Conservation (phyloP, 2,329 filamentous ascomycete species). For the Cladosporium austrohemisphaericum region DNA sequence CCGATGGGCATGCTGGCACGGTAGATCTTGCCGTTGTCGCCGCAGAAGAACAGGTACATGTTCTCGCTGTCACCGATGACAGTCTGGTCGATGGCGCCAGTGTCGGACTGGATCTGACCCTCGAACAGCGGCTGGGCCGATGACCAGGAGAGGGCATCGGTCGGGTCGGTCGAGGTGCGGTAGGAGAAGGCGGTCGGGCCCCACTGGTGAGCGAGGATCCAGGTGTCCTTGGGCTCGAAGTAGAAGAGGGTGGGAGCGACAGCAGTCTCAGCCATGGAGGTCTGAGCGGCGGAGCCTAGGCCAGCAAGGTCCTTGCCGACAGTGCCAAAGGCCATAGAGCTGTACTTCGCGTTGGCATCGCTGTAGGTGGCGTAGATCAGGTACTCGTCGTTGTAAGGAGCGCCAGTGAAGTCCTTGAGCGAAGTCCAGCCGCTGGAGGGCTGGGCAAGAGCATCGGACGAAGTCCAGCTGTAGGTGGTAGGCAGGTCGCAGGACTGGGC, state of each 20-base stretch:
- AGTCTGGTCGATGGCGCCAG: slow-evolving; percentile 60
- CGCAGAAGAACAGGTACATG: slow-evolving; percentile 67
- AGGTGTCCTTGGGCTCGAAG: slow-evolving; percentile 58
- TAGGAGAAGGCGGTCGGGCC: slow-evolving; percentile 58
- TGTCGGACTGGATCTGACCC: slow-evolving; percentile 51
- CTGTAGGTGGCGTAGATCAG: slow-evolving; percentile 58
- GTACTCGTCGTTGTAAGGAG: slow-evolving; percentile 54
- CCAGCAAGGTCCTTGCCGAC: slow-evolving; percentile 54
- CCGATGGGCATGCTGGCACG: slow-evolving; percentile 59
- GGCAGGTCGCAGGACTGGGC: slow-evolving; percentile 47
- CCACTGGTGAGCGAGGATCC: slow-evolving; percentile 67
- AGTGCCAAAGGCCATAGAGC: slow-evolving; percentile 57
- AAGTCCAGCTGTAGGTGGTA: slow-evolving; percentile 53
- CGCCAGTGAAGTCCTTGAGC: slow-evolving; percentile 61
- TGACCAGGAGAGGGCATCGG: slow-evolving; percentile 57
- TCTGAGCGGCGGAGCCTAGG: slow-evolving; percentile 53
- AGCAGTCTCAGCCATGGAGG: slow-evolving; percentile 42
- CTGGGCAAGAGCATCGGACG: slow-evolving; percentile 42
- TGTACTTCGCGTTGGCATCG: slow-evolving; percentile 44
- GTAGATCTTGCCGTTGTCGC: slow-evolving; percentile 66
- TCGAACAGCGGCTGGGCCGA: slow-evolving; percentile 53
- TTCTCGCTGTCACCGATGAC: slow-evolving; percentile 58
- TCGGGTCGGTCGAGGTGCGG: slow-evolving; percentile 56
- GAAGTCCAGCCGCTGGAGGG: slow-evolving; percentile 54
- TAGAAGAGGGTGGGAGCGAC: slow-evolving; percentile 63